Percentiles rank a stretch among this genome's conserved stretches.
These are phyloP conservation scores for Monosporozyma siamensis DNA, from an alignment of 805 yeast genomes.

Conservation along the genomic window DNA sequence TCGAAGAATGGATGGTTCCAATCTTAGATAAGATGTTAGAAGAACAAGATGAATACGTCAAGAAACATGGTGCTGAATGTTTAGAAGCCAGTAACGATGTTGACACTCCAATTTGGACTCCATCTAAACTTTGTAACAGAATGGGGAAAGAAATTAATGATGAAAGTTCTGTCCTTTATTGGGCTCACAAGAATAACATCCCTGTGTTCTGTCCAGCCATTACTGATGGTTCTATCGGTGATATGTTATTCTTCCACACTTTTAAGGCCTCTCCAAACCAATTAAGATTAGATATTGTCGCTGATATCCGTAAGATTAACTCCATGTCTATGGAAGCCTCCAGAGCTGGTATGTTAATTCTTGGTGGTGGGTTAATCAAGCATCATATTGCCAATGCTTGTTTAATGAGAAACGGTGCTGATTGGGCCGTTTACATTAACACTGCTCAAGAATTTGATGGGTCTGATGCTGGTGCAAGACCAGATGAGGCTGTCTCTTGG, in stretches of 20 bases:
- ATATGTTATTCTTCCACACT: slow-evolving; percentile 97
- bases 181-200: slow-evolving; percentile 96
- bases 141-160: slow-evolving; percentile 92
- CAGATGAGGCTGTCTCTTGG: slow-evolving; percentile 98
- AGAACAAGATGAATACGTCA: slow-evolving; percentile 71
- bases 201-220: slow-evolving; percentile 97
- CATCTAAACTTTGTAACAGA: slow-evolving; percentile 84
- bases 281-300: slow-evolving; percentile 82
- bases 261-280: slow-evolving; percentile 89
- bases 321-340: slow-evolving; percentile 92
- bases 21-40: slow-evolving; percentile 75
- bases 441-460: slow-evolving; percentile 99
- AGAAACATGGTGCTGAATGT: slow-evolving; percentile 41
- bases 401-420: slow-evolving; percentile 98
- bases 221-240: slow-evolving; percentile 98
- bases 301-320: slow-evolving; percentile 85
- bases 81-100: slow-evolving; percentile 42
- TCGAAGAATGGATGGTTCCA: slow-evolving; percentile 99
- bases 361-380: slow-evolving; percentile 94
- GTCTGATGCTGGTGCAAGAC: slow-evolving; percentile 98
- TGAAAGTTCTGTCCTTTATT: slow-evolving; percentile 86
- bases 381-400: slow-evolving; percentile 98
- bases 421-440: slow-evolving; percentile 91
- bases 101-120: slow-evolving; percentile 73
- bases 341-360: slow-evolving; percentile 87